Evolutionary conservation across 225 moss, liverwort and hornwort species (phyloP), one percentile per base, ranked within the genome.

Genomic region (Pseudisothecium myosuroides): DNA sequence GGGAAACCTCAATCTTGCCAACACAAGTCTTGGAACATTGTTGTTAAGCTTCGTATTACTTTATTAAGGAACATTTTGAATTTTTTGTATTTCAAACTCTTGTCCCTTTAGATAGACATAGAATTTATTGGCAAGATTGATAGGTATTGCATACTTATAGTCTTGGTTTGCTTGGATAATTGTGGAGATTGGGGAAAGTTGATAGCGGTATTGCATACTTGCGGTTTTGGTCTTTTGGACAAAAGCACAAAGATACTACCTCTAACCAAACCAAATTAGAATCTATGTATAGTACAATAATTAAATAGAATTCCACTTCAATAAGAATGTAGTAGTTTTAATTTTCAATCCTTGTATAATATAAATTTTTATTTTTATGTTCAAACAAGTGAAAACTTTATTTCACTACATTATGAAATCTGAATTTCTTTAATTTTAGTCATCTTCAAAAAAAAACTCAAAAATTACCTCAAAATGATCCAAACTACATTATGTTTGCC

Each of bases 171-270:
- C 2, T 69, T 7, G 4, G 12, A 68, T 23, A 34, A 23, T 68
- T 0, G 0, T 13, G 14, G 69, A 1, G 0, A 24, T 69, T 9
- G 1, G 0, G 0, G 0, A 73, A 28, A 29, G 6, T 29, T 73
- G 10, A 29, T 73, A 52, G 15, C 28, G 6, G 6, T 45, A 31
- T 31, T 75, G 12, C 5, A 75, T 49, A 49, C 0, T 74, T 2
- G 31, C 0, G 0, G 0, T 5, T 21, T 52, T 2, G 8, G 0
- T 20, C 18, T 22, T 34, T 52, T 13, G 0, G 5, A 52, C 0
- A 0, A 5, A 76, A 50, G 12, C 5, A 36, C 2, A 3, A 34
- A 54, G 9, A 36, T 54, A 52, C 36, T 75, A 50, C 11, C 2
- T 20, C 4, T 36, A 77, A 77, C 3, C 23, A 36, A 77, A 36